Base-by-base conservation (phyloP, 768 basidiomycete genomes). In the Macrolepiota fuliginosa region DNA sequence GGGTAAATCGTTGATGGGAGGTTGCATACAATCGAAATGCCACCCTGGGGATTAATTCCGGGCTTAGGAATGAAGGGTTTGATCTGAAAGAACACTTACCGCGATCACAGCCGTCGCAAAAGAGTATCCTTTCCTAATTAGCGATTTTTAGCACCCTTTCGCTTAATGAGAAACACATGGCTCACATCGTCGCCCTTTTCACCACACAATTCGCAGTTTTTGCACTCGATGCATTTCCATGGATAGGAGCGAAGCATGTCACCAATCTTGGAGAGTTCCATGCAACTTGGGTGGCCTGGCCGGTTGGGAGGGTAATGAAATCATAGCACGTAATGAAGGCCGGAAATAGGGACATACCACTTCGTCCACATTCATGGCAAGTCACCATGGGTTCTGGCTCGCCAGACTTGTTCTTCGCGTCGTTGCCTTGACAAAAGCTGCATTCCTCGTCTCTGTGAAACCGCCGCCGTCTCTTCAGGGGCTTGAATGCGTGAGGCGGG, bases 21-120 rank as follows among this genome's bases (percentile, higher is more conserved):
- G 93, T 39, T 75, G 66, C 59, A 94, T 80, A 72, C 91, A 95
- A 65, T 87, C 83, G 81, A 87, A 86, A 73, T 95, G 92, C 90
- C 91, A 94, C 37, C 92, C 92, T 89, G 64, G 45, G 57, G 58
- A 42, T 36, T 32, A 56, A 49, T 36, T 54, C 40, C 45, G 39
- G 10, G 57, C 22, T 37, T 47, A 61, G 42, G n/a, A 58, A 51
- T 51, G 37, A 60, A 58, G 58, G 59, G 32, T 61, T 36, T 54
- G 52, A 61, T 54, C 52, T 58, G 42, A 50, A 32, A 53, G 37
- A 32, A 59, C 29, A 70, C 71, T 50, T 71, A 87, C 91, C 94
- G 82, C 94, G 81, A 79, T 98, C 96, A 73, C 96, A 98, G 59
- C 80, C 84, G 80, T 98, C 96, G 72, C 96, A 98, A 67, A 98